phyloP scores from a whole-genome alignment of 306 rosid genomes.

The Rosa chinensis region DNA sequence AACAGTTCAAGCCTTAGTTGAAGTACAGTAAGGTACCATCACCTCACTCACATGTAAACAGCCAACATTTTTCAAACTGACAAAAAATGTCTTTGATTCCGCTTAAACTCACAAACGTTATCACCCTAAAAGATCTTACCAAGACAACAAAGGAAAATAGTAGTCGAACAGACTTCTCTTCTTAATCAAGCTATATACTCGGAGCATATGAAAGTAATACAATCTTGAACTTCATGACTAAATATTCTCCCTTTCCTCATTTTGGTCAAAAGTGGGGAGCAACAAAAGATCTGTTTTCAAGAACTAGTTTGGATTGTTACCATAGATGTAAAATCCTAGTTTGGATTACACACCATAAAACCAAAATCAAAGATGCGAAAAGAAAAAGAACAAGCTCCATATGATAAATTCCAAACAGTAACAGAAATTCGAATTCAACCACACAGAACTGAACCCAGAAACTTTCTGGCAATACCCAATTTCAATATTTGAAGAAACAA shows the following conservation, averaged over 20 bases:
- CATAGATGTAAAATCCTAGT: neutral
- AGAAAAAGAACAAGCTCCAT: neutral
- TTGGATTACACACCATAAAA: neutral
- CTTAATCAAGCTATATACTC: neutral
- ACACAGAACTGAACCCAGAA: slow-evolving; percentile 10
- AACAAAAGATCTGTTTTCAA: neutral
- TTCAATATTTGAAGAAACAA: neutral
- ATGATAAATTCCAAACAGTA: no score
- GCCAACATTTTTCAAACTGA: neutral
- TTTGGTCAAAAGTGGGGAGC: neutral
- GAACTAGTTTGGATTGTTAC: no score
- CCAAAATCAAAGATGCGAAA: neutral
- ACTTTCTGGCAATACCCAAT: slow-evolving; percentile 5
- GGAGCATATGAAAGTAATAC: neutral
- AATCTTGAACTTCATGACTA: neutral
- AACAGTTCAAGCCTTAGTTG: neutral
- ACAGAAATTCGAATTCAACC: neutral
- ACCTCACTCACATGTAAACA: neutral
- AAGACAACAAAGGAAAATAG: neutral
- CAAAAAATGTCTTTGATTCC: no score
- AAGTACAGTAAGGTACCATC: neutral
- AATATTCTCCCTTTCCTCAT: neutral
- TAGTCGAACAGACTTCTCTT: neutral
- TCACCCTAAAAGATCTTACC: neutral
- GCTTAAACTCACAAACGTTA: neutral